Evolutionary conservation across 2,329 filamentous ascomycete genomes (phyloP), one percentile per base, ranked within the genome.

Genomic region (Monosporascus sp.): DNA sequence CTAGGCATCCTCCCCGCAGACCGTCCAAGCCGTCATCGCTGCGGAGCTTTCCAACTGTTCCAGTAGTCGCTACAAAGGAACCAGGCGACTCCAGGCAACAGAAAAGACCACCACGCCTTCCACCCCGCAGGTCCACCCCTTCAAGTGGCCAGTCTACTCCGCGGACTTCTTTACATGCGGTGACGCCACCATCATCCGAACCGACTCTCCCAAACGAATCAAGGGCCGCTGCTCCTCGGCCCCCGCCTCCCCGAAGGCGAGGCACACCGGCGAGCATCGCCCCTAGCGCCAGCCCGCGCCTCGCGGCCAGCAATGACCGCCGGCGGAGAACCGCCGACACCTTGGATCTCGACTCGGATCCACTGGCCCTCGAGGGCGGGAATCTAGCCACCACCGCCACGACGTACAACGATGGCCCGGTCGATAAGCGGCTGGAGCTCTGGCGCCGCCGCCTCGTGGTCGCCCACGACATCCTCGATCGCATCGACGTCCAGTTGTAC

Each of bases 361-460:
- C 70, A 0, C 61, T 76, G 14, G 68, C 72, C 2, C 66, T 70
- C 3, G 49, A 60, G 59, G 15, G 59, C 48, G 25, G 41, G 51
- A 34, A 51, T 50, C 36, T 58, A 51, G 37, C 37, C 31, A 55
- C 47, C 55, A 27, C 55, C 45, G 6, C 51, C 25, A n/a, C 59
- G 15, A 60, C 62, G 1, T 57, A 59, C 54, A 14, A 60, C 54
- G 3, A 65, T 72, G 14, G 89, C 83, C 67, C 42, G 6, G 22
- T 31, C 22, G 42, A 46, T 46, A 90, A 87, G 71, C 86, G 89
- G 58, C 74, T 90, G 51, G 85, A 86, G 54, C 64, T 90, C 47
- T 94, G 89, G 89, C 76, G 78, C 56, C 79, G 84, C 52, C 74
- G 89, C 41, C 81, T 89, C 72, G 79, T 78, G 42, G 74, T 81